phyloP scores from a whole-genome alignment of 805 yeast genomes.

The Hemisphaericaspora nanyangensis region DNA sequence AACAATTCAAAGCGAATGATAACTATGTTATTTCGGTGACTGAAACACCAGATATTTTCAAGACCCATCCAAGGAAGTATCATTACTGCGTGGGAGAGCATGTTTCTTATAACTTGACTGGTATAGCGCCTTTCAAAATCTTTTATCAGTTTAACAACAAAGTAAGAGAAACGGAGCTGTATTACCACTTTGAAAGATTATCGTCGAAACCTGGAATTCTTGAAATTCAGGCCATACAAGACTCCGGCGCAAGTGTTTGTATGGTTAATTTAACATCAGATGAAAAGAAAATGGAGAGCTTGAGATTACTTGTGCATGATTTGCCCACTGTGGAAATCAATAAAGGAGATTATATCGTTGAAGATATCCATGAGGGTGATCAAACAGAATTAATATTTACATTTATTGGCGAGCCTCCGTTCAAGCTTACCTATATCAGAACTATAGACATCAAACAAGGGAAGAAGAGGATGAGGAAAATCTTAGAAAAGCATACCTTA shows the following conservation, averaged over 20 bases:
- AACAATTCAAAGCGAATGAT: slow-evolving; percentile 33
- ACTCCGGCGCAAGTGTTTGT: slow-evolving; percentile 71
- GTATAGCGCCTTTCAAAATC: slow-evolving; percentile 76
- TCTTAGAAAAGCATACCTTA: slow-evolving; percentile 53
- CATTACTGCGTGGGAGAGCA: slow-evolving; percentile 93
- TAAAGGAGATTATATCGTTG: slow-evolving; percentile 70
- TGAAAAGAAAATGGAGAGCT: slow-evolving; percentile 27
- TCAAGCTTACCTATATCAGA: slow-evolving; percentile 78
- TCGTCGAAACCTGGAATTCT: slow-evolving; percentile 83
- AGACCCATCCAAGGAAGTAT: slow-evolving; percentile 12
- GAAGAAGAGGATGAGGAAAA: slow-evolving; percentile 18
- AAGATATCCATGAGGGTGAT: slow-evolving; percentile 92
- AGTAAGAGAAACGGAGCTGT: slow-evolving; percentile 53
- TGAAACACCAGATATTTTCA: slow-evolving; percentile 67
- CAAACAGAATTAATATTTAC: slow-evolving; percentile 81
- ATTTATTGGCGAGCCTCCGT: slow-evolving; percentile 89
- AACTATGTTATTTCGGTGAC: slow-evolving; percentile 58
- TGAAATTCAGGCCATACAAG: slow-evolving; percentile 63
- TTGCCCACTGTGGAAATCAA: slow-evolving; percentile 76
- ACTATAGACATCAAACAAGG: slow-evolving; percentile 40
- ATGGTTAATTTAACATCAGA: slow-evolving; percentile 50
- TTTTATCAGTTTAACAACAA: slow-evolving; percentile 69
- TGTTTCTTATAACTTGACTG: slow-evolving; percentile 69
- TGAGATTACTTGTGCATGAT: slow-evolving; percentile 38
- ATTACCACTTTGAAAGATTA: slow-evolving; percentile 50